Conservation (phyloP, 2,329 filamentous ascomycete genomes). For the Penicillium expansum region DNA sequence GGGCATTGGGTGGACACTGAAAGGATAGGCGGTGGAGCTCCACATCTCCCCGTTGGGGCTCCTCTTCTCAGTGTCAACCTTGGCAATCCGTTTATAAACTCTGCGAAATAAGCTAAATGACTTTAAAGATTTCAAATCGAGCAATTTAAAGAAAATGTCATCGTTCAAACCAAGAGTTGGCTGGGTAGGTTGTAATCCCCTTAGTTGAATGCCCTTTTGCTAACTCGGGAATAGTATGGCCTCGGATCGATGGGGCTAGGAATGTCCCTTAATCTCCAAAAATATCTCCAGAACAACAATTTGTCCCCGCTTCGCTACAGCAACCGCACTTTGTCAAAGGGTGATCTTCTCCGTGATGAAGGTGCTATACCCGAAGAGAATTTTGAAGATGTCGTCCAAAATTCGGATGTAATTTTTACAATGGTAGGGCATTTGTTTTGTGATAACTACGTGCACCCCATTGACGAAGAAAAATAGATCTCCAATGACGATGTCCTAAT, state of each 20-base stretch:
- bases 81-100: not conserved
- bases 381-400: constrained; percentile 14
- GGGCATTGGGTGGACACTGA: too few relatives aligned
- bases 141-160: constrained; percentile 1
- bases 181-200: constrained; percentile 13
- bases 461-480: constrained; percentile 27
- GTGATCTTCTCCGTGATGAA: constrained; percentile 26
- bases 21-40: too few relatives aligned
- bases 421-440: constrained; percentile 18
- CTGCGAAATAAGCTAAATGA: not conserved
- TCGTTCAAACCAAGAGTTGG: constrained; percentile 6
- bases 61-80: not conserved
- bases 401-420: constrained; percentile 40
- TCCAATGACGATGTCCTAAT: constrained; percentile 46
- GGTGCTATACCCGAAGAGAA: not conserved
- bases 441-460: not conserved
- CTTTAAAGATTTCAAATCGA: not conserved
- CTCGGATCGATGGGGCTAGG: constrained; percentile 53
- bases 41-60: not conserved
- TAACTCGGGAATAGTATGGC: constrained; percentile 28
- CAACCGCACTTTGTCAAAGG: constrained; percentile 51
- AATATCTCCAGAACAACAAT: constrained; percentile 30
- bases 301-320: constrained; percentile 39
- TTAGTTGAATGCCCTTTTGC: not conserved
- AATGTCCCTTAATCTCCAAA: constrained; percentile 53